A percentile compares a stretch with the other conserved stretches of the same genome.
Evolutionary conservation across 306 rosid species (phyloP).

Genomic region (Quillaja saponaria): DNA sequence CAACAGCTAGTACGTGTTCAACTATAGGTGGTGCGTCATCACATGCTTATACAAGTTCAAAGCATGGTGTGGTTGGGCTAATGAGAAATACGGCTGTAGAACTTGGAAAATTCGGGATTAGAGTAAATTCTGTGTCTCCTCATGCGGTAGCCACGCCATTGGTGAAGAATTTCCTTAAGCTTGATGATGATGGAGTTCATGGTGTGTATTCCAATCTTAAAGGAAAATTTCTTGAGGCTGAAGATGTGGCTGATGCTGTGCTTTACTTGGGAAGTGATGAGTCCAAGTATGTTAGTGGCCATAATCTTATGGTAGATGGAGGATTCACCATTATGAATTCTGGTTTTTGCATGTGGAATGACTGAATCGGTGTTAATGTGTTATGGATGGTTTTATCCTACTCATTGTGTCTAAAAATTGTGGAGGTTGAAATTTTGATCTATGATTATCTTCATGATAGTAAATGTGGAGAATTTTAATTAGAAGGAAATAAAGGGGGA

Average conservation of each 20-base stretch:
- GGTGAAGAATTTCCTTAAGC: constrained; percentile 24
- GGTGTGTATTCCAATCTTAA: constrained; percentile 32
- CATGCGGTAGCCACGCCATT: constrained; percentile 39
- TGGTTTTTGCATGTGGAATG: constrained; percentile 24
- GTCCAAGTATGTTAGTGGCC: constrained; percentile 56
- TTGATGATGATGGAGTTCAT: constrained; percentile 26
- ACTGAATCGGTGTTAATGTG: no score
- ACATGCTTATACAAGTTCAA: constrained; percentile 46
- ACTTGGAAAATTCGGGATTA: constrained; percentile 47
- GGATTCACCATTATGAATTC: constrained; percentile 31
- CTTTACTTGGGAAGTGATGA: constrained; percentile 53
- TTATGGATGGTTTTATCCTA: no score
- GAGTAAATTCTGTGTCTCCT: constrained; percentile 54
- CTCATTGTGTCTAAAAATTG: no score
- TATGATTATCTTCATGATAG: no score
- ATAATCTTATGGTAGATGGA: constrained; percentile 51
- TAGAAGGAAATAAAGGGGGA: no score
- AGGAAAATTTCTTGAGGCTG: constrained; percentile 20
- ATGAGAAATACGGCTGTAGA: constrained; percentile 44
- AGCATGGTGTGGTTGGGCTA: constrained; percentile 47
- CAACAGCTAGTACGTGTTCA: constrained; percentile 34
- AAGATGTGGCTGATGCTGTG: constrained; percentile 56
- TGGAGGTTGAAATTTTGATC: no score
- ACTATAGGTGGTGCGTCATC: constrained; percentile 31
- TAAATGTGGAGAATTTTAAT: no score